Base-by-base conservation (phyloP, 345 rosid genomes). In the Sisymbrium irio region DNA sequence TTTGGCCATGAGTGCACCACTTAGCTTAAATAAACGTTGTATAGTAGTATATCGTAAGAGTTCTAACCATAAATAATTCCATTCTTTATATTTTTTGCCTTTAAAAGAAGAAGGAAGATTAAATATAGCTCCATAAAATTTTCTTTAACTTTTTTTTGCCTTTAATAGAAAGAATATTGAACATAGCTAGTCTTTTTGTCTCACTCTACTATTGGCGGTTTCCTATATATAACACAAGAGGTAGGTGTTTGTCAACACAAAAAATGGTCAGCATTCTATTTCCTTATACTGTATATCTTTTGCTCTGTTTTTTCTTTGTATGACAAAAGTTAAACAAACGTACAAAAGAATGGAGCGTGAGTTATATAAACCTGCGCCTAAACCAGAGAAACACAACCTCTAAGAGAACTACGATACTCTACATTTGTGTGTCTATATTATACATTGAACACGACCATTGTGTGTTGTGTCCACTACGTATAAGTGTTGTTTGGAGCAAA, bases 261-360 rank as follows among this genome's bases (percentile, higher is more conserved):
- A 12, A 27, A 35, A 57, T n/a, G 20, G 40, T 12, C 10, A 59
- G 46, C 61, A 67, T 37, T 37, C 11, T 37, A 51, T 51, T 37
- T 51, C 25, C 22, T n/a, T n/a, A n/a, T n/a, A n/a, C n/a, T n/a
- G 14, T 22, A 25, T n/a, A 50, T 9, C 6, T 32, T 28, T 35
- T 30, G 19, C 11, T 56, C 42, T 32, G 15, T 42, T 56, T n/a
- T 28, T 68, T 32, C 32, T 44, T 41, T 19, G 20, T 42, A 69
- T 22, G 39, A 17, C 22, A 45, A 8, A 7, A 45, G 22, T 45
- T 7, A 3, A 17, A 46, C 27, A 60, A 46, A 69, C 46, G 47
- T 59, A 71, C 60, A 71, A 60, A 60, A 47, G 60, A 71, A 60
- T 60, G 69, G 33, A n/a, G 42, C 14, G 2, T 65, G 54, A 42